phyloP scores from a whole-genome alignment of 2,329 filamentous ascomycete species.

The Trichoderma lentiforme region DNA sequence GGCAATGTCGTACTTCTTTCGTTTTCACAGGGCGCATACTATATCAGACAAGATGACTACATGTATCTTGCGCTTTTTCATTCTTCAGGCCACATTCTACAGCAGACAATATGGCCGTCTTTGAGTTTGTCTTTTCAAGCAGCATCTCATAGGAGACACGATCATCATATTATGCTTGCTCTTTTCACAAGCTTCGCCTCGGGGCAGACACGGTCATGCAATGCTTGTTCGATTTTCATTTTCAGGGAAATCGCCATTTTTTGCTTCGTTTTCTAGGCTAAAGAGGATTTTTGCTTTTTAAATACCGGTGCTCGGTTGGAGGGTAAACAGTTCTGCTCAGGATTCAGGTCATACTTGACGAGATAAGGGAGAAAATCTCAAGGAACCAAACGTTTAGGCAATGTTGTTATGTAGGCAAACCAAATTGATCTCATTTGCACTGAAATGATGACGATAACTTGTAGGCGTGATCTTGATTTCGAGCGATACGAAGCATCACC shows the following conservation, averaged over 20 bases:
- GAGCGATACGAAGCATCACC: background rate
- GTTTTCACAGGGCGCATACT: background rate
- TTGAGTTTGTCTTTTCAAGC: background rate
- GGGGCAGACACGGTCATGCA: background rate
- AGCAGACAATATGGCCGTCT: background rate
- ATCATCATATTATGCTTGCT: background rate
- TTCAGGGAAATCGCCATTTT: background rate
- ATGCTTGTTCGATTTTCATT: background rate
- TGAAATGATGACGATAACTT: background rate
- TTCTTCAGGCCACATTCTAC: background rate
- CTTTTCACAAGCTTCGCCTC: background rate
- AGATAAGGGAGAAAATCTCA: background rate
- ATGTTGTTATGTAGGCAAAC: background rate
- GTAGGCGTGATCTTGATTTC: background rate
- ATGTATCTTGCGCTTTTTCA: background rate
- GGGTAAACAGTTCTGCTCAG: background rate
- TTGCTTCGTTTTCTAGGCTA: conserved; percentile 12
- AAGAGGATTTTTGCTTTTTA: conserved; percentile 5
- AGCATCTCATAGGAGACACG: background rate
- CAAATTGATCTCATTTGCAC: background rate
- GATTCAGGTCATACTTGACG: background rate
- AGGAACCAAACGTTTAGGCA: background rate
- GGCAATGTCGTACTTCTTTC: background rate
- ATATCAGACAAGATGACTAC: background rate
- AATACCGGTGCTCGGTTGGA: background rate